Base-by-base conservation (phyloP, 2,329 filamentous ascomycete genomes). In the Geosmithia morbida region DNA sequence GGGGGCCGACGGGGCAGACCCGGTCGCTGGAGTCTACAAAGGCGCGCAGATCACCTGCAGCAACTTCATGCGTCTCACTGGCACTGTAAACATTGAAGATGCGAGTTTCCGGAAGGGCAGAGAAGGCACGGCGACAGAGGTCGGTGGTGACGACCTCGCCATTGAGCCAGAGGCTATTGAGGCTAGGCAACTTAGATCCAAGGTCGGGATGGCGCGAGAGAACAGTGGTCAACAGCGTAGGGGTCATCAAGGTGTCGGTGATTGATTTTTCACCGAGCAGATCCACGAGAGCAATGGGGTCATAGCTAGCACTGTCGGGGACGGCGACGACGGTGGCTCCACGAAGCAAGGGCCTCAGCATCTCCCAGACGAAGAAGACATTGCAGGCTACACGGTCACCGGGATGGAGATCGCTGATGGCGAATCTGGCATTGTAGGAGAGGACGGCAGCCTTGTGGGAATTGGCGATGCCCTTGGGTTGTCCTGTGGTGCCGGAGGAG, bases 341-440 rank as follows among this genome's bases (percentile, higher is more conserved):
- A 48, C 85, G 75, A 48, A 90, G 60, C 43, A 90, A 68, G 8
- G 85, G 85, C 5, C 85, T 81, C 48, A 90, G 62, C 48, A 89
- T 88, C 60, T 90, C 85, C 85, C 85, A 90, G 44, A 89, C 73
- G 59, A 90, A 90, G 62, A 89, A 90, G 50, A 89, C 85, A 67
- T 89, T 90, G 66, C 85, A 89, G n/a, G 85, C 85, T 11, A 89
- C 84, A 7, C 85, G 76, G 54, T 88, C 85, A 16, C 84, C 84
- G 0, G 80, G 81, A 17, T 72, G 64, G 2, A 87, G 67, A 59
- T 89, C 81, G 53, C 79, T 83, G 45, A 89, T 61, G 10, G 66
- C 69, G 56, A 89, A 89, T 60, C 85, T 70, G 52, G 87, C 62
- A 54, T 86, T 70, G 58, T 89, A 89, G 7, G 85, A 89, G 26